Percentiles rank a stretch among this genome's conserved stretches.
phyloP scores from a whole-genome alignment of 2,329 filamentous ascomycete genomes.

The Penicillium expansum region DNA sequence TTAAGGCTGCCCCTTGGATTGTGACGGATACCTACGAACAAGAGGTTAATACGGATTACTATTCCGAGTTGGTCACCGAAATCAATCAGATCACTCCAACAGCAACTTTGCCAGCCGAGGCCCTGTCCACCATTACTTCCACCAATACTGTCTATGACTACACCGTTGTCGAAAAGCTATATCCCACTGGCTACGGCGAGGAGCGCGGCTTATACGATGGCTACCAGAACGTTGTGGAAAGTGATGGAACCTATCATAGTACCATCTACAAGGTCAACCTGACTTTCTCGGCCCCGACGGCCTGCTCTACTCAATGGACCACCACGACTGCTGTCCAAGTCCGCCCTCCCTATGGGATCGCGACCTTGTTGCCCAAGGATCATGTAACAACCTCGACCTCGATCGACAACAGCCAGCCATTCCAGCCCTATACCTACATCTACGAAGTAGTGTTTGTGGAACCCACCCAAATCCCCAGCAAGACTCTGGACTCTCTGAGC shows the following conservation, averaged over 20 bases:
- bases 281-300: slow-evolving; percentile 28
- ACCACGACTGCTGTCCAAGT: slow-evolving; percentile 23
- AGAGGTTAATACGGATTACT: slow-evolving; percentile 10
- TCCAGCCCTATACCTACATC: slow-evolving; percentile 28
- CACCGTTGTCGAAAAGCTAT: slow-evolving; percentile 30
- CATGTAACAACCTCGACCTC: slow-evolving; percentile 22
- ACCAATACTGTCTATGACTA: slow-evolving; percentile 14
- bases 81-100: slow-evolving; percentile 25
- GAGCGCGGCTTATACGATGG: not conserved
- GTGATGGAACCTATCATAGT: slow-evolving; percentile 6
- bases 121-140: slow-evolving; percentile 28
- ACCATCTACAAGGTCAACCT: slow-evolving; percentile 30
- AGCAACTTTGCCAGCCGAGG: slow-evolving; percentile 21
- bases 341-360: slow-evolving; percentile 16
- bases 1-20: slow-evolving; percentile 31
- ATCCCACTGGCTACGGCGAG: slow-evolving; percentile 25
- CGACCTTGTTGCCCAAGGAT: slow-evolving; percentile 21
- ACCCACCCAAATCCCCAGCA: slow-evolving; percentile 29
- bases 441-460: slow-evolving; percentile 27
- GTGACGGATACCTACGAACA: slow-evolving; percentile 29
- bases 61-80: slow-evolving; percentile 7
- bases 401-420: slow-evolving; percentile 22
- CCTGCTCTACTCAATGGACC: slow-evolving; percentile 30
- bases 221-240: not conserved
- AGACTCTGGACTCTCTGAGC: slow-evolving; percentile 23